Base-by-base conservation (phyloP, 352 stramenopile genomes). In the Pythium biforme region DNA sequence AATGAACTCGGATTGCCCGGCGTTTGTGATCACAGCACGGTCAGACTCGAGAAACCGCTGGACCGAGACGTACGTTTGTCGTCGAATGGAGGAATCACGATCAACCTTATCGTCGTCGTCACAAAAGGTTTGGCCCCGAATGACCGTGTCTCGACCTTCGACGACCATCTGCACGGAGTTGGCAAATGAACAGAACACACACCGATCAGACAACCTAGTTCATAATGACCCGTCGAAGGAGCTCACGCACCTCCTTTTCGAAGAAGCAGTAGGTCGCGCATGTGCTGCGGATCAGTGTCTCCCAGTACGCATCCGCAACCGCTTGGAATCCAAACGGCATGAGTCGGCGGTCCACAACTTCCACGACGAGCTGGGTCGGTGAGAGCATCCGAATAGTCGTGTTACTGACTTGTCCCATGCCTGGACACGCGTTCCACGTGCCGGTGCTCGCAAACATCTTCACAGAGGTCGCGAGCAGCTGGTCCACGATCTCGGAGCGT, bases 111-210 rank as follows among this genome's bases (percentile, higher is more conserved):
- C 50, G 20, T 57, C n/a, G 20, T 50, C 43, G 50, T 31, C 50
- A 1, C 33, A 15, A 23, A 57, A 57, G 1, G 33, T n/a, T 29
- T 47, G 27, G 7, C 33, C 50, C 2, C 29, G 50, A 46, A 57
- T 33, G 9, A 57, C 15, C 33, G 50, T 57, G n/a, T 57, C 50
- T 45, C 50, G 50, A 43, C 50, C 50, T 5, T 57, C 50, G 8
- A 57, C 33, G 22, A 47, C 29, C 11, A n/a, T 46, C 50, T 57
- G 25, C 27, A 26, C 15, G 31, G 7, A 12, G 29, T 9, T 47
- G 7, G 9, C 29, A 57, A 19, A 11, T 11, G 34, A 40, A 17
- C 34, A 11, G 12, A 40, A 40, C 9, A 40, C 12, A 40, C 34
- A 40, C 12, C 14, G 34, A 10, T 40, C 34, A 40, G 34, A 19